A percentile compares a stretch with the other conserved stretches of the same genome.
Evolutionary conservation across 1,284 basidiomycete species (phyloP).

Genomic region (Cystobasidium sp.): DNA sequence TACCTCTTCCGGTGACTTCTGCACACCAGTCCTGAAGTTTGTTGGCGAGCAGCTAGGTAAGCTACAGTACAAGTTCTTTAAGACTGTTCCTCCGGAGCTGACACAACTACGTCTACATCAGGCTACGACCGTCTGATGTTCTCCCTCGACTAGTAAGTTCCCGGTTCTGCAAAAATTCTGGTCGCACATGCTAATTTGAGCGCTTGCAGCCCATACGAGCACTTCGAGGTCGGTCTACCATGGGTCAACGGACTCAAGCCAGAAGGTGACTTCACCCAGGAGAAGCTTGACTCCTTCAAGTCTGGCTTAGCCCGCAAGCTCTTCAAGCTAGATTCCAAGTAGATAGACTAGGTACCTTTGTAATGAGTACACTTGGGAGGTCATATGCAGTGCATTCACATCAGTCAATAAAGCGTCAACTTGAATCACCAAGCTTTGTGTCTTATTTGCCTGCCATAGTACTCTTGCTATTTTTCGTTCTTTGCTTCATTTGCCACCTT

Average conservation of each 20-base stretch:
- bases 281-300: slow-evolving; percentile 39
- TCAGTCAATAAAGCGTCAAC: not conserved
- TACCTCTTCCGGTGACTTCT: slow-evolving; percentile 53
- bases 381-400: not conserved
- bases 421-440: no score
- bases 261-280: slow-evolving; percentile 43
- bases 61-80: not conserved
- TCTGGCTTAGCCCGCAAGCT: slow-evolving; percentile 36
- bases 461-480: not conserved
- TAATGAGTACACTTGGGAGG: slow-evolving; percentile 13
- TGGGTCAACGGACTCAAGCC: slow-evolving; percentile 53
- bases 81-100: not conserved
- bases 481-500: not conserved
- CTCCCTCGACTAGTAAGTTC: slow-evolving; percentile 54
- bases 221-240: slow-evolving; percentile 52
- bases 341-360: not conserved
- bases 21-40: slow-evolving; percentile 51
- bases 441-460: no score
- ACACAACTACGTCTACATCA: slow-evolving; percentile 22
- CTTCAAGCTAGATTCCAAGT: slow-evolving; percentile 38
- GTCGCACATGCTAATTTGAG: not conserved
- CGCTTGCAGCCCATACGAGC: slow-evolving; percentile 53
- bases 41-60: slow-evolving; percentile 49
- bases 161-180: not conserved
- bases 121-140: slow-evolving; percentile 56